Percentiles rank a stretch among this genome's conserved stretches.
Conservation (phyloP, 257 asterid genomes). For the Solanum raphanifolium region DNA sequence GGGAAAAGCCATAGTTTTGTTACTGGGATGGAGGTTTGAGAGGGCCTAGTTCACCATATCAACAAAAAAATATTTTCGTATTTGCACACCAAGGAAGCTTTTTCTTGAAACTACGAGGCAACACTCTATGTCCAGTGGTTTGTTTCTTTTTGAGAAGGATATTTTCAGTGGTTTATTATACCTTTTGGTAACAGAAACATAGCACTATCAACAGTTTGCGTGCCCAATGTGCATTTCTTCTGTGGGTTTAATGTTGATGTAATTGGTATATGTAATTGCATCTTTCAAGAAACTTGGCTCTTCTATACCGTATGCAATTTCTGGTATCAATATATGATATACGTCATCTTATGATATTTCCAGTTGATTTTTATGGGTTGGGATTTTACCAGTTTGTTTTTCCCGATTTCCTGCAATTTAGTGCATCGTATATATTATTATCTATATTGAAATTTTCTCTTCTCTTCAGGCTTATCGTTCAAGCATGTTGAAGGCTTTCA, state of each 20-base stretch:
- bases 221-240: not conserved
- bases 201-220: not conserved
- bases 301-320: not conserved
- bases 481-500: slow-evolving; percentile 98
- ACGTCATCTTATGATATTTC: not conserved
- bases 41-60: not conserved
- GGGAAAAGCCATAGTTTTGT: not conserved
- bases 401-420: not conserved
- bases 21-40: not conserved
- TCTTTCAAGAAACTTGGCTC: not conserved
- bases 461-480: slow-evolving; percentile 81
- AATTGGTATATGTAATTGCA: no score
- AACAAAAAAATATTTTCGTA: not conserved
- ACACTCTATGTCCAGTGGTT: not conserved
- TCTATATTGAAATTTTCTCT: not conserved
- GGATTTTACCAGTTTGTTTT: not conserved
- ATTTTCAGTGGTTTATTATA: not conserved
- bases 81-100: not conserved
- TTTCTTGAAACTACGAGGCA: not conserved
- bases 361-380: not conserved
- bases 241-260: not conserved
- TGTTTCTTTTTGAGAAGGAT: no score
- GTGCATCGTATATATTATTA: not conserved
- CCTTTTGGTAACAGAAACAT: not conserved
- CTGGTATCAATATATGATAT: not conserved